Conservation (phyloP, 805 yeast species). For the baker's yeast (Saccharomyces cerevisiae) region DNA sequence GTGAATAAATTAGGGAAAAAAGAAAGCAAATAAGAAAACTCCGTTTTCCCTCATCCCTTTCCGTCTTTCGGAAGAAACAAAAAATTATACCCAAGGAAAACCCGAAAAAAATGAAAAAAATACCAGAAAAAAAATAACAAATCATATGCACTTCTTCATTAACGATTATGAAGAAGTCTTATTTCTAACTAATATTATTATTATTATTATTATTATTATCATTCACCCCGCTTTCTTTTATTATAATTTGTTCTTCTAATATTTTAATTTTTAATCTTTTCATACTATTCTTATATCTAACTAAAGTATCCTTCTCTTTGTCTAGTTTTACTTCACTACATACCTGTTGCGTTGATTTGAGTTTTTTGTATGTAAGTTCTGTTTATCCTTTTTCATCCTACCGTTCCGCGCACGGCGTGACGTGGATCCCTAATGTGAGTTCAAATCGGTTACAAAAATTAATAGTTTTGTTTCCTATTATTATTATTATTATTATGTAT, state of each 20-base stretch:
- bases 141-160: neutral
- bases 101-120: neutral
- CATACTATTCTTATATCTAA: neutral
- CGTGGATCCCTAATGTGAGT: too few relatives aligned
- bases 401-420: too few relatives aligned
- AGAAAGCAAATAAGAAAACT: neutral
- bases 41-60: neutral
- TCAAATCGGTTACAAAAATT: neutral
- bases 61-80: neutral
- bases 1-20: neutral
- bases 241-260: constrained; percentile 1
- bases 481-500: too few relatives aligned
- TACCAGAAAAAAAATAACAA: neutral
- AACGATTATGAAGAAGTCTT: neutral
- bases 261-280: neutral
- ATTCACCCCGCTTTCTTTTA: neutral
- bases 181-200: neutral
- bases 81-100: neutral
- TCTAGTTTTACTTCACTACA: neutral
- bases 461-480: too few relatives aligned
- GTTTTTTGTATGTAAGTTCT: too few relatives aligned
- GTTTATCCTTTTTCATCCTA: too few relatives aligned
- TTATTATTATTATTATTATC: neutral
- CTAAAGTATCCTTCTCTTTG: neutral
- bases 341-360: too few relatives aligned